Conservation (phyloP, 495 filamentous ascomycete species). For the Chaetomium fimeti region DNA sequence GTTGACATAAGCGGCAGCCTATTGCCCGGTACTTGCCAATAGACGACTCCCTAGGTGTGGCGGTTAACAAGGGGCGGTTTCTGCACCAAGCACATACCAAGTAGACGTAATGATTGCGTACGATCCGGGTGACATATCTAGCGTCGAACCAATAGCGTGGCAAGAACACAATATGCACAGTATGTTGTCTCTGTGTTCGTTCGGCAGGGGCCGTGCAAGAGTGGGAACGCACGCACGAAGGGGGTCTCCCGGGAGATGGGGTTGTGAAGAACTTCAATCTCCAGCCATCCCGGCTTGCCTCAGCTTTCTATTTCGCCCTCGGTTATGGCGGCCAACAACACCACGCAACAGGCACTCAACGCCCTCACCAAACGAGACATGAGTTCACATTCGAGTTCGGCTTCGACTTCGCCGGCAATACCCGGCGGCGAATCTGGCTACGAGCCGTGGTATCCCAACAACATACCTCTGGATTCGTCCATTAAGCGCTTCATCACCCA, state of each 20-base stretch:
- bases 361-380: background rate
- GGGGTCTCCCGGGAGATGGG: background rate
- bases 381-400: background rate
- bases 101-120: constrained; percentile 15
- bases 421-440: constrained; percentile 25
- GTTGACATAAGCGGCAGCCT: too few relatives aligned
- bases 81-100: too few relatives aligned
- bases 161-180: background rate
- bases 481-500: constrained; percentile 36
- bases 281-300: background rate
- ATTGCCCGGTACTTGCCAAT: too few relatives aligned
- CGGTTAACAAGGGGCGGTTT: too few relatives aligned
- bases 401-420: background rate
- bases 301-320: background rate
- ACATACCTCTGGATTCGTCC: constrained; percentile 22
- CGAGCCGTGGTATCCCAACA: constrained; percentile 34
- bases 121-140: background rate
- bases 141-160: constrained; percentile 5
- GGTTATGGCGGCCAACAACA: background rate
- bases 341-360: background rate
- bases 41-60: too few relatives aligned
- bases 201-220: background rate
- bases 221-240: background rate
- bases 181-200: too few relatives aligned
- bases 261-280: background rate